phyloP scores from a whole-genome alignment of 768 basidiomycete genomes.

The Sporobolomyces roseus region DNA sequence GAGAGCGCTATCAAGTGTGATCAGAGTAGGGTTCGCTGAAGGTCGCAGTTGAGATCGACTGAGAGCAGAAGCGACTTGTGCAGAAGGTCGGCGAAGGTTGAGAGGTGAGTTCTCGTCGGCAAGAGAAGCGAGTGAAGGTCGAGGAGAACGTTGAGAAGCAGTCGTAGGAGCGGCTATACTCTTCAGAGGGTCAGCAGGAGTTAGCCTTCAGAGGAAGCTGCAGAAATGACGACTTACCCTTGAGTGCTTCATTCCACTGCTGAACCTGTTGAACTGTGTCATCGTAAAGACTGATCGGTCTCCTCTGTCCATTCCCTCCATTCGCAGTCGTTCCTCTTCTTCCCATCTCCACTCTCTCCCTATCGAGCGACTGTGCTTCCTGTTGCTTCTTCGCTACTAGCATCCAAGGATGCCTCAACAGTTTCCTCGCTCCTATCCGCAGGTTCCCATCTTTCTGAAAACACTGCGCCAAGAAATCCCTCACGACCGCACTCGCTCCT shows the following conservation, averaged over 20 bases:
- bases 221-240: slow-evolving; percentile 57
- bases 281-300: slow-evolving; percentile 60
- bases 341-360: slow-evolving; percentile 49
- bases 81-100: not conserved
- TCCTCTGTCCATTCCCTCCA: slow-evolving; percentile 48
- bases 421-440: slow-evolving; percentile 86
- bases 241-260: slow-evolving; percentile 97
- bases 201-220: not conserved
- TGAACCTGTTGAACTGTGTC: slow-evolving; percentile 92
- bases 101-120: slow-evolving; percentile 3
- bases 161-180: slow-evolving; percentile 4
- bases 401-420: slow-evolving; percentile 96
- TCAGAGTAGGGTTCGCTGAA: not conserved
- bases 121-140: not conserved
- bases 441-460: slow-evolving; percentile 98
- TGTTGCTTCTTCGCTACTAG: slow-evolving; percentile 68
- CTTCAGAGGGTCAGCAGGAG: not conserved
- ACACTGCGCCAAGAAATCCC: slow-evolving; percentile 93
- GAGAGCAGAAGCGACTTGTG: not conserved
- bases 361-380: not conserved
- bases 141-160: not conserved
- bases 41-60: too few species aligned
- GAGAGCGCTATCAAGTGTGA: too few species aligned
- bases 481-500: slow-evolving; percentile 85
- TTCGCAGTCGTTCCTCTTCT: slow-evolving; percentile 2